Conservation (phyloP, 2,329 filamentous ascomycete genomes). For the Fusarium pseudoanthophilum region DNA sequence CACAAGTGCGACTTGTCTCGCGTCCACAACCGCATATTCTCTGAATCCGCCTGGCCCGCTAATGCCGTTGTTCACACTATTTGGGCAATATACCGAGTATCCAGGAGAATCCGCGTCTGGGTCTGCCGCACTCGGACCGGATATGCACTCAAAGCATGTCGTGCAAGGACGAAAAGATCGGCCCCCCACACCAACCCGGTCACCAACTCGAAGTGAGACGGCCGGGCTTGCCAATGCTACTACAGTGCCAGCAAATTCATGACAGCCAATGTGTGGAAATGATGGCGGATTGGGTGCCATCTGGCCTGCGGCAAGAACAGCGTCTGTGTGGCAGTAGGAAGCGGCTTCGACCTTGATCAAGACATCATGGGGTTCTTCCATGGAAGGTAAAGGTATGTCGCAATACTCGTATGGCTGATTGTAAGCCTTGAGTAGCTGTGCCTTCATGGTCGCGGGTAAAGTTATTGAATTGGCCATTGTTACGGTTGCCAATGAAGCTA, state of each 20-base stretch:
- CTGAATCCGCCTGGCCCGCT: no score
- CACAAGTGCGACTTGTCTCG: not conserved
- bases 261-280: not conserved
- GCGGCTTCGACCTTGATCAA: not conserved
- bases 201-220: not conserved
- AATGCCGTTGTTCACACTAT: no score
- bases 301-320: not conserved
- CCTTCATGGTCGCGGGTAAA: not conserved
- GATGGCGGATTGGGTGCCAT: not conserved
- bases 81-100: no score
- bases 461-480: not conserved
- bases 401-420: not conserved
- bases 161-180: not conserved
- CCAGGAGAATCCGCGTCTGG: not conserved
- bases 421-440: not conserved
- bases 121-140: not conserved
- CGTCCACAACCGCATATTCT: not conserved
- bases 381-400: not conserved
- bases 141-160: not conserved
- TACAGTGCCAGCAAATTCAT: not conserved
- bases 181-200: not conserved
- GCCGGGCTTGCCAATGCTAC: not conserved
- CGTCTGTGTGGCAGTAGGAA: not conserved
- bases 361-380: not conserved
- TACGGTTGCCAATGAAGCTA: not conserved